Percentiles rank a stretch among this genome's conserved stretches.
Conservation (phyloP, 2,329 filamentous ascomycete genomes). For the Trichoderma citrinoviride region DNA sequence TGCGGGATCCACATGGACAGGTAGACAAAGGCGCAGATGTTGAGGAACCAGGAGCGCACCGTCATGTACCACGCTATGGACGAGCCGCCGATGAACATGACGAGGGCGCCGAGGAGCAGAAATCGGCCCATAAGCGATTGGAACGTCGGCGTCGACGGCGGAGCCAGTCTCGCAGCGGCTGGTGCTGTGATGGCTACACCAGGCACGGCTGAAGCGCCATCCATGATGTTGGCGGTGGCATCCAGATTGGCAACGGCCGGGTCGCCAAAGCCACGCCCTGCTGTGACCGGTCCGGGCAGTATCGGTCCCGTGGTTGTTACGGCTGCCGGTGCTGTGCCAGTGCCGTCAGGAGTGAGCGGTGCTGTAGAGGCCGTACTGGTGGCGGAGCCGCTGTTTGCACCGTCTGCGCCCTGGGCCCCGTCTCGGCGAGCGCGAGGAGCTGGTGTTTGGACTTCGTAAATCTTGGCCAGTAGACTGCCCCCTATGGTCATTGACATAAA, state of each 20-base stretch:
- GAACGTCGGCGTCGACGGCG: slow-evolving; percentile 41
- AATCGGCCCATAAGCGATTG: slow-evolving; percentile 57
- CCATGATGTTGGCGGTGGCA: slow-evolving; percentile 43
- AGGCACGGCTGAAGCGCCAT: slow-evolving; percentile 40
- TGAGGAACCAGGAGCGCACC: slow-evolving; percentile 56
- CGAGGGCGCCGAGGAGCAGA: slow-evolving; percentile 52
- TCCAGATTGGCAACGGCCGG: slow-evolving; percentile 60
- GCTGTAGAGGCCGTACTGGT: slow-evolving; percentile 29
- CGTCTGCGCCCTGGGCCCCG: slow-evolving; percentile 27
- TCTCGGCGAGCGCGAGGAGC: slow-evolving; percentile 54
- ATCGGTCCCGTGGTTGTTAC: slow-evolving; percentile 25
- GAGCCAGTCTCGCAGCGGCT: slow-evolving; percentile 29
- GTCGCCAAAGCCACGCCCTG: slow-evolving; percentile 27
- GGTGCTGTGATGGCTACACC: slow-evolving; percentile 27
- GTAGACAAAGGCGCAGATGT: slow-evolving; percentile 68
- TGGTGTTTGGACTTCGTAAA: slow-evolving; percentile 56
- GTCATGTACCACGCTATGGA: slow-evolving; percentile 59
- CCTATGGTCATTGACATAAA: slow-evolving; percentile 59
- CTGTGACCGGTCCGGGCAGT: slow-evolving; percentile 44
- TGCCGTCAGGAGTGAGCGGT: slow-evolving; percentile 29
- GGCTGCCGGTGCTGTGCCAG: slow-evolving; percentile 23
- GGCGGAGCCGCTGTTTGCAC: slow-evolving; percentile 27
- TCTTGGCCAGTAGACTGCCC: slow-evolving; percentile 57
- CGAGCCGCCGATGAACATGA: slow-evolving; percentile 58
- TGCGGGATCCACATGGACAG: slow-evolving; percentile 92